Conservation (phyloP, 768 basidiomycete species). For the Psilocybe sp. region DNA sequence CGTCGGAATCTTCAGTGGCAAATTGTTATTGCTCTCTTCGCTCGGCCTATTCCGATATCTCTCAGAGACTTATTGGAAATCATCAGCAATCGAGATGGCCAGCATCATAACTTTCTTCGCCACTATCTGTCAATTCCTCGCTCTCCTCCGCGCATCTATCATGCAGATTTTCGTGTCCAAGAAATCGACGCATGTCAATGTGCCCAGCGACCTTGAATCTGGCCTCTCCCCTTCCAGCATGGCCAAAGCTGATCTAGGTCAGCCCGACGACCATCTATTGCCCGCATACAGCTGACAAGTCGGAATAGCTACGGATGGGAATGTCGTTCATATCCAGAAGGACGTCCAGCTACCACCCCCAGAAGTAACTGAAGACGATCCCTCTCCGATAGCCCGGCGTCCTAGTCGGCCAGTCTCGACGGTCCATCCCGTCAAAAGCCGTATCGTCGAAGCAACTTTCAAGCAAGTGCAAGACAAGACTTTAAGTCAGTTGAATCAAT, state of each 20-base stretch:
- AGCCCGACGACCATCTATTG: background rate
- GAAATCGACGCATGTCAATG: background rate
- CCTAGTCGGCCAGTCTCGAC: constrained; percentile 12
- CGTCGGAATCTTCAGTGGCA: too few relatives aligned
- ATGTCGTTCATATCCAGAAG: background rate
- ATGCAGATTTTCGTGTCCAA: constrained; percentile 3
- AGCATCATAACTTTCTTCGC: constrained; percentile 4
- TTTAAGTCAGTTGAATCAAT: constrained; percentile 7
- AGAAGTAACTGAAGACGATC: background rate
- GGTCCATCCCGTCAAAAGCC: constrained; percentile 18
- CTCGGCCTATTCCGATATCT: too few relatives aligned
- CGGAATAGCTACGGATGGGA: background rate
- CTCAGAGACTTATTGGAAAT: too few relatives aligned
- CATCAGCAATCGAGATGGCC: constrained; percentile 2
- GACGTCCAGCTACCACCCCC: background rate
- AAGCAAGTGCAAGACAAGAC: constrained; percentile 20
- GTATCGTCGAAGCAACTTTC: constrained; percentile 15
- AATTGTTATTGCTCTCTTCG: too few relatives aligned
- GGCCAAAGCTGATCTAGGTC: background rate
- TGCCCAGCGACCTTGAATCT: constrained; percentile 7
- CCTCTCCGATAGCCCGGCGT: constrained; percentile 2
- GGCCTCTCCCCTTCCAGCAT: background rate
- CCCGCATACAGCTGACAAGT: background rate
- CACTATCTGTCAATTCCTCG: constrained; percentile 5
- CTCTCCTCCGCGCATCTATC: constrained; percentile 2